Conservation (phyloP, 345 rosid genomes). For the Eucalyptus caleyi region DNA sequence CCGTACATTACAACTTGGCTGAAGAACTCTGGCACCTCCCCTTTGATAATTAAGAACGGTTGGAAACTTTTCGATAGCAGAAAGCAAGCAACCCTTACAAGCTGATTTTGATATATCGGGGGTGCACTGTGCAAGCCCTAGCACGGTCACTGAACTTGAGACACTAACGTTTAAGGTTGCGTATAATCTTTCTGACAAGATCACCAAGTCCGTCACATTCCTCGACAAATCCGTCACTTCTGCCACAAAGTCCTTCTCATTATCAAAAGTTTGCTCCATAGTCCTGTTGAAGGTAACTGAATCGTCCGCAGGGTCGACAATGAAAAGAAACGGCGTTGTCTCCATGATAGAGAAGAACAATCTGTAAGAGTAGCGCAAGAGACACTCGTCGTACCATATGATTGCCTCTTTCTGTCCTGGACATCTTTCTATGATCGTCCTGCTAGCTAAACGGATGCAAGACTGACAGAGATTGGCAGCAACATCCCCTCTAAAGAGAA, state of each 20-base stretch:
- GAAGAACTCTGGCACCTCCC: background rate
- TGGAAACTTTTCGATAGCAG: background rate
- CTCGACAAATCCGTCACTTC: rapidly evolving
- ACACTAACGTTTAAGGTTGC: background rate
- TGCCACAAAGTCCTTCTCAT: background rate
- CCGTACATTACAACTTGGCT: background rate
- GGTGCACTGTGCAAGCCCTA: conserved; percentile 2
- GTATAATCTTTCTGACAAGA: background rate
- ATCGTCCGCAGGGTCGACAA: background rate
- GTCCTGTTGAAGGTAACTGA: background rate
- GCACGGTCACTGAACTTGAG: background rate
- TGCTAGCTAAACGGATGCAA: background rate
- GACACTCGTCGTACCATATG: conserved; percentile 24
- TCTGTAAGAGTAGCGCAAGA: conserved; percentile 8
- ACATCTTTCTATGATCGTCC: background rate
- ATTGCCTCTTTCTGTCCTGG: conserved; percentile 2
- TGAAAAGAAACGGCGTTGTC: rapidly evolving
- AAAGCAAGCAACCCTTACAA: background rate
- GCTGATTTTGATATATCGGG: background rate
- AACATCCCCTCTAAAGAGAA: too few species aligned
- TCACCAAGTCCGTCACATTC: background rate
- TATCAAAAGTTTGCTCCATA: background rate
- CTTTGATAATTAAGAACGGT: background rate
- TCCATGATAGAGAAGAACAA: background rate
- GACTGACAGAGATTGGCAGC: background rate